A percentile compares a stretch with the other conserved stretches of the same genome.
Conservation (phyloP, 768 basidiomycete species). For the Holtermannia corniformis region DNA sequence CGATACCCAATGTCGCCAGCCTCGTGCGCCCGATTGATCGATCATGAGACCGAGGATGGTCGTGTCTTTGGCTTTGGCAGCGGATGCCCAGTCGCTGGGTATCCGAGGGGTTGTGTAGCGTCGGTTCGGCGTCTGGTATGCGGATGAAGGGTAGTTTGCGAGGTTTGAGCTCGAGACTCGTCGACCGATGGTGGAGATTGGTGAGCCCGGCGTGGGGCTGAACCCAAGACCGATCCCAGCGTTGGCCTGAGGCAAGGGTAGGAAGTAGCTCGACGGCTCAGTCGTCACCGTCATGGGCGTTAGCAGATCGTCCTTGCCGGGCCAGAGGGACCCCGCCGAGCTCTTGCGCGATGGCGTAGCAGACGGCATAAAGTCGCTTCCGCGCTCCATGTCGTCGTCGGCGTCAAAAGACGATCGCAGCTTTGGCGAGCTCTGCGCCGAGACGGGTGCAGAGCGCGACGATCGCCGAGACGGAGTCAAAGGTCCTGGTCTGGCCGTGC, state of each 20-base stretch:
- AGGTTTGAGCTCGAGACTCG: neutral
- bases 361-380: conserved; percentile 3
- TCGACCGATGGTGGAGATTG: neutral
- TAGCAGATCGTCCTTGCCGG: conserved; percentile 20
- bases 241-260: conserved; percentile 14
- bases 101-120: conserved; percentile 21
- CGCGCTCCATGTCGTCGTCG: no score
- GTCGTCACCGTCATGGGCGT: conserved; percentile 16
- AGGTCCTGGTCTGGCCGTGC: neutral
- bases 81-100: conserved; percentile 25
- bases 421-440: conserved; percentile 18
- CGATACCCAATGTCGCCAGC: conserved; percentile 4
- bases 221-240: conserved; percentile 1
- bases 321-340: conserved; percentile 11
- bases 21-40: conserved; percentile 2
- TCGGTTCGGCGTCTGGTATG: no score
- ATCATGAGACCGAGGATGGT: conserved; percentile 18
- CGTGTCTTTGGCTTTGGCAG: conserved; percentile 35
- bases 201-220: neutral
- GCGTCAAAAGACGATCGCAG: neutral
- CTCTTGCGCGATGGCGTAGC: neutral
- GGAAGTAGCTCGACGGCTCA: conserved; percentile 18
- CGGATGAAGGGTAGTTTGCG: conserved; percentile 1
- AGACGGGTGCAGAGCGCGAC: conserved; percentile 24
- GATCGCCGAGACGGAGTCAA: neutral